Conservation (phyloP, 2,329 filamentous ascomycete species). For the Trichoderma oligosporum region DNA sequence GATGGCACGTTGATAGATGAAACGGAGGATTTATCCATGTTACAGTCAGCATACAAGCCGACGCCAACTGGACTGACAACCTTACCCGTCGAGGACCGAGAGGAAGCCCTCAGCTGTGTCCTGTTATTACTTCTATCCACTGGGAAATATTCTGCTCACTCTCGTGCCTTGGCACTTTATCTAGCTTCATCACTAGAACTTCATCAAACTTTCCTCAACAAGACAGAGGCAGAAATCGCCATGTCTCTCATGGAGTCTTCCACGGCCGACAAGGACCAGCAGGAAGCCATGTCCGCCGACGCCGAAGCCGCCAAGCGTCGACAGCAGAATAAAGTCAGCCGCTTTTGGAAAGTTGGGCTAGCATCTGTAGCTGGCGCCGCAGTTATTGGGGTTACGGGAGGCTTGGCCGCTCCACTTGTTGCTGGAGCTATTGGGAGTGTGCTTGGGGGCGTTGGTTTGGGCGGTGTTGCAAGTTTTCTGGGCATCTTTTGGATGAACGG, state of each 20-base stretch:
- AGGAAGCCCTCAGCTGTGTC: constrained; percentile 64
- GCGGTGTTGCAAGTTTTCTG: constrained; percentile 79
- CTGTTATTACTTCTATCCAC: constrained; percentile 67
- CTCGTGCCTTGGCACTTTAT: constrained; percentile 63
- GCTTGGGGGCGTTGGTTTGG: constrained; percentile 80
- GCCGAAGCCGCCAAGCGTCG: constrained; percentile 70
- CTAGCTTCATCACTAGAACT: constrained; percentile 65
- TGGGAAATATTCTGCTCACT: constrained; percentile 72
- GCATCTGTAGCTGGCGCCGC: constrained; percentile 85
- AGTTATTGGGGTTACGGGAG: constrained; percentile 86
- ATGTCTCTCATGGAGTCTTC: constrained; percentile 67
- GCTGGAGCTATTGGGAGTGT: constrained; percentile 81
- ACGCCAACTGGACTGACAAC: constrained; percentile 53
- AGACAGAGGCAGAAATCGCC: constrained; percentile 72
- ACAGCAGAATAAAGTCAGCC: constrained; percentile 64
- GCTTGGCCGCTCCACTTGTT: constrained; percentile 82
- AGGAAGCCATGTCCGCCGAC: constrained; percentile 63
- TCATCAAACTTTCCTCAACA: constrained; percentile 57
- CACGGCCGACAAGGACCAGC: constrained; percentile 39
- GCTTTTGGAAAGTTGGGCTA: constrained; percentile 87
- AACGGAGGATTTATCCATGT: constrained; percentile 39
- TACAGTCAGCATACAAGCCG: constrained; percentile 52
- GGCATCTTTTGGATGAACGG: constrained; percentile 83
- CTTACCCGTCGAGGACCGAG: constrained; percentile 55
- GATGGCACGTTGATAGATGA: constrained; percentile 35